Evolutionary conservation across 2,329 filamentous ascomycete genomes (phyloP), one percentile per base, ranked within the genome.

Genomic region (Sporothrix euskadiensis): DNA sequence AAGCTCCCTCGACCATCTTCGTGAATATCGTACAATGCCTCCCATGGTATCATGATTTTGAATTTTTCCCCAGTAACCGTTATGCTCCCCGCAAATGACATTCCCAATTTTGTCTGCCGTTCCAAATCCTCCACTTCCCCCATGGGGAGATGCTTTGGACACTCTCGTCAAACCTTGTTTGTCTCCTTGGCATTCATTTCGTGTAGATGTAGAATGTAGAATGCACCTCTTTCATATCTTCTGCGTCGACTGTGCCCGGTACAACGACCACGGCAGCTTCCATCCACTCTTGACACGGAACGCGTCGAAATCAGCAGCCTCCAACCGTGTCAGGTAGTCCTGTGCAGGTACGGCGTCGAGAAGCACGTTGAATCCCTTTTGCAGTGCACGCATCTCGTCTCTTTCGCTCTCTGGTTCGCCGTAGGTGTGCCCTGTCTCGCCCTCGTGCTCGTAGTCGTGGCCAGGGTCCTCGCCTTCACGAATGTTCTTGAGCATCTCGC

Each of bases 371-470:
- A 97, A 96, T 0, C 90, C 91, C 49, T 87, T 73, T 47, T 73
- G 87, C 57, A 89, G 78, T 74, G 86, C 82, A 68, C 91, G 78
- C 44, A 88, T 78, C 75, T 86, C 82, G 61, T 79, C 76, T 0
- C 82, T 82, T 56, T 82, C 81, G 63, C 81, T 56, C 5, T 22
- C 22, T n/a, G 0, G 1, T 19, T 79, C 78, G 14, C 80, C 76
- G 76, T 89, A 88, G 2, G 84, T 79, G 77, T 89, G 87, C 52
- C 92, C 93, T 69, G 90, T 90, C 79, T 97, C 94, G 41, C 90
- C 88, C 75, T 92, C 87, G 79, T 98, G 93, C 82, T 98, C 95
- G 80, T 95, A 98, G 5, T 93, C 93, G 80, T 98, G 95, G 0
- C 91, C 93, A 0, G 93, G 88, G 68, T 89, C 90, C 77, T 91